These are phyloP conservation scores for Kuraishia borneana DNA, from an alignment of 805 yeast genomes.

Conservation along the genomic window DNA sequence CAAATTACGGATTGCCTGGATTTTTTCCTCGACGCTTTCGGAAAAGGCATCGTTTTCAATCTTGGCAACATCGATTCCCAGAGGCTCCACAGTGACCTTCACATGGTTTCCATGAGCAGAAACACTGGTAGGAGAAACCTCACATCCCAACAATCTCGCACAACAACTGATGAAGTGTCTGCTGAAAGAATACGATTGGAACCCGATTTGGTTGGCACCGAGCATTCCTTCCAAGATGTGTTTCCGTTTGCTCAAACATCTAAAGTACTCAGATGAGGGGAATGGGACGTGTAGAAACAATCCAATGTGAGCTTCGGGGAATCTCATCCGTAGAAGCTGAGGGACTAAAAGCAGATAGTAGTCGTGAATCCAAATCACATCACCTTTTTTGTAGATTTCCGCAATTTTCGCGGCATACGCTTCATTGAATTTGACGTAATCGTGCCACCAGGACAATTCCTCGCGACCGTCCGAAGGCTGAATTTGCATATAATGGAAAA, in stretches of 20 bases:
- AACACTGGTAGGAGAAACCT: conserved; percentile 45
- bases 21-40: conserved; percentile 45
- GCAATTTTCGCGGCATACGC: conserved; percentile 75
- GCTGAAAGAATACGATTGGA: conserved; percentile 78
- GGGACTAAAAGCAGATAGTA: conserved; percentile 77
- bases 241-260: conserved; percentile 76
- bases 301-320: conserved; percentile 66
- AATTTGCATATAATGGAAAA: conserved; percentile 84
- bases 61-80: conserved; percentile 74
- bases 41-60: conserved; percentile 55
- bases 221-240: conserved; percentile 83
- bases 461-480: conserved; percentile 58
- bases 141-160: conserved; percentile 78
- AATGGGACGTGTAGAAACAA: conserved; percentile 85
- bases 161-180: conserved; percentile 90
- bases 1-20: conserved; percentile 48
- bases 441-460: conserved; percentile 71
- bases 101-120: conserved; percentile 70
- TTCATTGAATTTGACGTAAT: conserved; percentile 83
- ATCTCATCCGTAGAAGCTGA: conserved; percentile 66
- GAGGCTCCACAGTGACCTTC: conserved; percentile 66
- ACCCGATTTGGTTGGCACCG: conserved; percentile 78
- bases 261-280: conserved; percentile 88
- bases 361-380: conserved; percentile 87
- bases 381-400: conserved; percentile 74